A percentile compares a stretch with the other conserved stretches of the same genome.
These are phyloP conservation scores for Eucalyptus regnans DNA, from an alignment of 345 rosid genomes.

Conservation along the genomic window DNA sequence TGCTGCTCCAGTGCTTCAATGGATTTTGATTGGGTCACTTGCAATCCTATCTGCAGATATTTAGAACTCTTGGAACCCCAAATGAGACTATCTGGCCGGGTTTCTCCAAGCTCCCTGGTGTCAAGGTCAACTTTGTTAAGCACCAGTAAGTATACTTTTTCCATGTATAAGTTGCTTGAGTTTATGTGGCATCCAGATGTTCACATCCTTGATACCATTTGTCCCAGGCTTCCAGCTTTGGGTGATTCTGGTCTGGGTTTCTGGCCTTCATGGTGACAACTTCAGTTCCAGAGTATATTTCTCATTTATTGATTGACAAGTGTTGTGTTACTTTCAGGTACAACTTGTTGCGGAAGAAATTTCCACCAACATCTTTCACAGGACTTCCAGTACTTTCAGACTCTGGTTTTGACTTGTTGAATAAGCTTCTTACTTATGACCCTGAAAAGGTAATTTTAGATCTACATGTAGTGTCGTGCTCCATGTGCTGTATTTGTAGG, in stretches of 20 bases:
- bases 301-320: conserved; percentile 26
- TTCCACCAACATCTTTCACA: conserved; percentile 92
- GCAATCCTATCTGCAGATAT: conserved; percentile 40
- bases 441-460: conserved; percentile 74
- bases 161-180: background rate
- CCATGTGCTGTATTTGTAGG: background rate
- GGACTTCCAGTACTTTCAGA: conserved; percentile 97
- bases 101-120: conserved; percentile 87
- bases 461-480: background rate
- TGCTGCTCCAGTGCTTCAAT: background rate
- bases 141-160: conserved; percentile 69
- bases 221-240: conserved; percentile 93
- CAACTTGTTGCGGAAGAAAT: conserved; percentile 90
- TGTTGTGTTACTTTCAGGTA: conserved; percentile 71
- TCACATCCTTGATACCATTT: conserved; percentile 45
- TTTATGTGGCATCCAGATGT: conserved; percentile 11
- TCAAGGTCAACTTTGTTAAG: conserved; percentile 95
- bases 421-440: conserved; percentile 87
- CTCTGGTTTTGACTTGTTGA: conserved; percentile 95
- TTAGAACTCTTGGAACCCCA: conserved; percentile 85
- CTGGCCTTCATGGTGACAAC: conserved; percentile 58
- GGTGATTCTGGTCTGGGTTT: conserved; percentile 78
- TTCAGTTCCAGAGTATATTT: conserved; percentile 16
- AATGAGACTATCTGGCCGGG: conserved; percentile 98
- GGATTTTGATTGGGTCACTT: background rate